Conservation (phyloP, 768 basidiomycete genomes). For the Nidularia pulvinata region DNA sequence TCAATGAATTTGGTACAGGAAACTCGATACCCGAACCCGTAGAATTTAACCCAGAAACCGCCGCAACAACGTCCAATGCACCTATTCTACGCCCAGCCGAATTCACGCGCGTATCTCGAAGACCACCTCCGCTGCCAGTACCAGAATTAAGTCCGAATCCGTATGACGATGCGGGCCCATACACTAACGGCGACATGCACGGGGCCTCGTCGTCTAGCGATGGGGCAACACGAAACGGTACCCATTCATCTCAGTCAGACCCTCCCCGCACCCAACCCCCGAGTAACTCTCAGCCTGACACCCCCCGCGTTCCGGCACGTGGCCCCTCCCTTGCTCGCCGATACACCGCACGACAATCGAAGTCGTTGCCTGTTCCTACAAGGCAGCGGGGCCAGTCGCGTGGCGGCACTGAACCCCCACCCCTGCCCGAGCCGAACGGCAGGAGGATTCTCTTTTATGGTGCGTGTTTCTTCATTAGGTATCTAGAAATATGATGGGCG, state of each 20-base stretch:
- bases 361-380: conserved; percentile 22
- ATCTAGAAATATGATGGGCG: background rate
- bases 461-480: conserved; percentile 30
- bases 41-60: conserved; percentile 69
- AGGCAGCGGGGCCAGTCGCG: conserved; percentile 10
- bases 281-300: conserved; percentile 3
- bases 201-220: background rate
- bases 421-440: conserved; percentile 15
- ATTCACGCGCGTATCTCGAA: conserved; percentile 26
- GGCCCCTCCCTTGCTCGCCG: conserved; percentile 11
- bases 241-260: background rate
- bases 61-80: conserved; percentile 15
- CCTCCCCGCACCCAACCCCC: background rate
- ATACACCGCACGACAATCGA: conserved; percentile 13
- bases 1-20: conserved; percentile 87
- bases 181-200: conserved; percentile 6
- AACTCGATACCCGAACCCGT: conserved; percentile 78
- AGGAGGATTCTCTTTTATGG: conserved; percentile 82
- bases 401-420: conserved; percentile 19
- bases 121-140: conserved; percentile 9
- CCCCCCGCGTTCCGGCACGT: conserved; percentile 4
- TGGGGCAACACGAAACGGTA: background rate
- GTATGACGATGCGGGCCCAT: conserved; percentile 15
- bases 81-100: conserved; percentile 20
- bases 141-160: background rate